Percentiles rank a stretch among this genome's conserved stretches.
phyloP scores from a whole-genome alignment of 148 eudicot genomes.

The Amaranthus hypochondriacus region DNA sequence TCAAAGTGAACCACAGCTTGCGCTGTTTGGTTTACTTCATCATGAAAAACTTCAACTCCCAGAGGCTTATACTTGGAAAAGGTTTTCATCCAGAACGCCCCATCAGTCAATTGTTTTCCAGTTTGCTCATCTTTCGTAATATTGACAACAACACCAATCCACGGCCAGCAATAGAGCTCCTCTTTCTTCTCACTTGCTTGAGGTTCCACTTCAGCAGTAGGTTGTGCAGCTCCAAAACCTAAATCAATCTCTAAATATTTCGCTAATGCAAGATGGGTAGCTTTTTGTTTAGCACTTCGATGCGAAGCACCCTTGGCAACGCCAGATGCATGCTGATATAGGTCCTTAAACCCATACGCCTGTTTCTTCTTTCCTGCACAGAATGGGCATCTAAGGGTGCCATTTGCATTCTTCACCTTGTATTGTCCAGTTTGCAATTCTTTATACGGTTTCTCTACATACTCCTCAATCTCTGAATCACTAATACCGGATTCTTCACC shows the following conservation, averaged over 20 bases:
- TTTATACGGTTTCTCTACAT: slow-evolving; percentile 67
- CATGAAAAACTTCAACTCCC: slow-evolving; percentile 39
- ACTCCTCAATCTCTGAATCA: slow-evolving; percentile 83
- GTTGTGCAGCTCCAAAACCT: slow-evolving; percentile 27
- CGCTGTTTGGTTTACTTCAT: slow-evolving; percentile 29
- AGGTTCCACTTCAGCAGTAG: slow-evolving; percentile 27
- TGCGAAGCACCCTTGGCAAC: slow-evolving; percentile 64
- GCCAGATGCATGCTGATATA: slow-evolving; percentile 69
- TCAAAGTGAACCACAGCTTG: slow-evolving; percentile 58
- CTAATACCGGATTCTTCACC: slow-evolving; percentile 79
- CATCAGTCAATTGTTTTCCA: slow-evolving; percentile 29
- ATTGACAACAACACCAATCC: slow-evolving; percentile 65
- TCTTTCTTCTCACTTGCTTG: slow-evolving; percentile 27
- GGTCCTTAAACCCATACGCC: slow-evolving; percentile 73
- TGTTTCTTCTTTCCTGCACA: slow-evolving; percentile 93
- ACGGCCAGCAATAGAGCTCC: slow-evolving; percentile 58
- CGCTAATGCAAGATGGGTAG: slow-evolving; percentile 65
- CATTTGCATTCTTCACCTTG: slow-evolving; percentile 61
- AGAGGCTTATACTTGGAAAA: slow-evolving; percentile 49
- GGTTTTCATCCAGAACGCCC: slow-evolving; percentile 43
- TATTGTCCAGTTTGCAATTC: slow-evolving; percentile 41
- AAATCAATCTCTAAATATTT: slow-evolving; percentile 49
- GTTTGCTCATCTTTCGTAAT: slow-evolving; percentile 30
- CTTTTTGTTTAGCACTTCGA: slow-evolving; percentile 65
- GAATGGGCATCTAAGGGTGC: slow-evolving; percentile 72